Evolutionary conservation across 2,329 filamentous ascomycete genomes (phyloP).

Genomic region (Phyllosticta capitalensis): DNA sequence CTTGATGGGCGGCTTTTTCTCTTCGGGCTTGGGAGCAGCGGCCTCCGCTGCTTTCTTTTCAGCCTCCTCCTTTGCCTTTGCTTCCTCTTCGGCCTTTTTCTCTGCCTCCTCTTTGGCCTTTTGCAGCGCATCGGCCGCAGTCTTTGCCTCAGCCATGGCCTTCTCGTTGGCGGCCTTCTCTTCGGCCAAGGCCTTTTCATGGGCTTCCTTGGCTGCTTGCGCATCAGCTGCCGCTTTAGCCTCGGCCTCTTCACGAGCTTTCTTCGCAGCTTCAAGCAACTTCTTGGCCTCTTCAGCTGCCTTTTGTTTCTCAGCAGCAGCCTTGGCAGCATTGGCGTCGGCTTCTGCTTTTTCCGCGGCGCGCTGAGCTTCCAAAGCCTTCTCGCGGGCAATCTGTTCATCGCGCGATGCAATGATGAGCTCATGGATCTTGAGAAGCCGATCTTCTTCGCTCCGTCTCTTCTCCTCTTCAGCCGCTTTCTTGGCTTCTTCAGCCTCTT

Average conservation of each 20-base stretch:
- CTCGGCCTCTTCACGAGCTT: constrained; percentile 24
- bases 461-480: constrained; percentile 21
- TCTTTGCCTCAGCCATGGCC: constrained; percentile 39
- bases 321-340: constrained; percentile 41
- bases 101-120: constrained; percentile 42
- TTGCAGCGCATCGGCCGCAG: constrained; percentile 44
- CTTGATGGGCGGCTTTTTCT: constrained; percentile 63
- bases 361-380: constrained; percentile 19
- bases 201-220: constrained; percentile 19
- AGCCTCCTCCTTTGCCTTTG: constrained; percentile 29
- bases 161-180: constrained; percentile 10
- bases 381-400: constrained; percentile 28
- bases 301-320: constrained; percentile 38
- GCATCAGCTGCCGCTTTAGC: constrained; percentile 22
- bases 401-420: constrained; percentile 35
- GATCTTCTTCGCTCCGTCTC: constrained; percentile 27
- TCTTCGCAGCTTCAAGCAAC: constrained; percentile 22
- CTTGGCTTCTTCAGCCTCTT: constrained; percentile 24
- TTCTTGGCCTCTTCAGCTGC: constrained; percentile 26
- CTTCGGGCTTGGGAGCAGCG: constrained; percentile 38
- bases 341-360: constrained; percentile 24
- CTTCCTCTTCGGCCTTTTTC: constrained; percentile 39
- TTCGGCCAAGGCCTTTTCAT: constrained; percentile 20
- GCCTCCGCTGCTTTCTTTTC: constrained; percentile 35
- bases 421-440: constrained; percentile 24